These are phyloP conservation scores for Calocybe gangraenosa DNA, from an alignment of 768 basidiomycete genomes.

Conservation along the genomic window DNA sequence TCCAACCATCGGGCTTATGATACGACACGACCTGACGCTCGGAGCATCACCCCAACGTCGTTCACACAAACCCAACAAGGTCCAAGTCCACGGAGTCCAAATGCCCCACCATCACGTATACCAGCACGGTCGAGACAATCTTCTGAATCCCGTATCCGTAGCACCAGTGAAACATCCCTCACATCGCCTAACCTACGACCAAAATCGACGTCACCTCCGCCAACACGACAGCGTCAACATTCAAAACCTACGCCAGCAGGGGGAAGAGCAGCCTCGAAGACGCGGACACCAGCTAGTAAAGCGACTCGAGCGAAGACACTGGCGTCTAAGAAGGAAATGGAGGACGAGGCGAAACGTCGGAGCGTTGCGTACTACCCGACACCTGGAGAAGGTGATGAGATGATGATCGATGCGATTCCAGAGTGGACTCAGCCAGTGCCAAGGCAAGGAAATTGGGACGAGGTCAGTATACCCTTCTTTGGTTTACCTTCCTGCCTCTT, in stretches of 20 bases:
- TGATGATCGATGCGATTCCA: slow-evolving; percentile 72
- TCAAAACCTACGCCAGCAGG: slow-evolving; percentile 22
- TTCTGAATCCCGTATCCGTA: slow-evolving; percentile 44
- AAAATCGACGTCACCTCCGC: slow-evolving; percentile 19
- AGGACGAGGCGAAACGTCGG: slow-evolving; percentile 42
- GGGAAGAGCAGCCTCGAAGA: slow-evolving; percentile 25
- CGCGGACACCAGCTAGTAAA: slow-evolving; percentile 27
- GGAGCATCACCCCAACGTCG: slow-evolving; percentile 41
- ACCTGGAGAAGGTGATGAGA: slow-evolving; percentile 35
- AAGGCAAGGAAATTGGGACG: slow-evolving; percentile 77
- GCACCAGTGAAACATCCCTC: slow-evolving; percentile 33
- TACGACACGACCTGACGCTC: slow-evolving; percentile 16
- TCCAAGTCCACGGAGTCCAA: slow-evolving; percentile 28
- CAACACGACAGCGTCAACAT: slow-evolving; percentile 26
- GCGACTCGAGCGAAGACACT: slow-evolving; percentile 37
- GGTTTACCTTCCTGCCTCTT: slow-evolving; percentile 8
- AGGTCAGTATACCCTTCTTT: slow-evolving; percentile 38
- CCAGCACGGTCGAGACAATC: slow-evolving; percentile 37
- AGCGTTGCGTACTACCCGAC: slow-evolving; percentile 71
- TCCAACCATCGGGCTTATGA: not conserved
- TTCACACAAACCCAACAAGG: slow-evolving; percentile 20
- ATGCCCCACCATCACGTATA: slow-evolving; percentile 33
- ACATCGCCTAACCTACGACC: slow-evolving; percentile 30
- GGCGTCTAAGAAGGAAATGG: slow-evolving; percentile 30
- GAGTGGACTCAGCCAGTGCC: slow-evolving; percentile 75